Evolutionary conservation across 2,329 filamentous ascomycete genomes (phyloP), one percentile per base, ranked within the genome.

Genomic region (Alternaria sp.): DNA sequence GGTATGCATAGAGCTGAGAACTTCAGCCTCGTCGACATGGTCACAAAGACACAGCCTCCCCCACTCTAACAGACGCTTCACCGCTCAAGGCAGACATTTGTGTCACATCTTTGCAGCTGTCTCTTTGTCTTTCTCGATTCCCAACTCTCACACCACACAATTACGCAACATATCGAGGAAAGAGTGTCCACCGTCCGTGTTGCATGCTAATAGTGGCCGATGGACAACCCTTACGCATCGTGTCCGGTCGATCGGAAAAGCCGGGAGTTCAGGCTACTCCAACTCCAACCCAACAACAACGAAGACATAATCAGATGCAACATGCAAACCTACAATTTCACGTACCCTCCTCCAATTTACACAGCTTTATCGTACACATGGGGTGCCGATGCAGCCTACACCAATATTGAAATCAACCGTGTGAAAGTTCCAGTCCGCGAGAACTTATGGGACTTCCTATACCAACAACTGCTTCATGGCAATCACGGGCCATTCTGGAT

Each of bases 401-500:
- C 14, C 14, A 5, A 18, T 1, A 46, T 46, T 7, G 24, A 46
- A 16, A 28, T 46, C 2, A 46, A 46, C 3, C 7, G 42, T 14
- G 7, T 46, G 8, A 46, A 28, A 16, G 16, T 30, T 16, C 24
- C 16, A 1, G 26, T 44, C 20, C 26, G 51, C 28, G 26, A 44
- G 3, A 54, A 54, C 22, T 39, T 54, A 16, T 54, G 39, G 51
- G 14, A 42, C 14, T 54, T 54, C 18, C 3, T 54, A 9, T 11
- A 18, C 16, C 51, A 41, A n/a, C 18, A 32, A 28, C 51, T 18
- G 41, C 22, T 30, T 18, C 34, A 44, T n/a, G 26, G 14, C 12
- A 39, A 54, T 16, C 22, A 28, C 8, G 38, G 38, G 4, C 22
- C 24, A 2, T 34, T 65, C 6, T 68, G 70, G 73, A 63, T 66